These are phyloP conservation scores for Talaromyces wortmannii DNA, from an alignment of 495 filamentous ascomycete species.

Conservation along the genomic window DNA sequence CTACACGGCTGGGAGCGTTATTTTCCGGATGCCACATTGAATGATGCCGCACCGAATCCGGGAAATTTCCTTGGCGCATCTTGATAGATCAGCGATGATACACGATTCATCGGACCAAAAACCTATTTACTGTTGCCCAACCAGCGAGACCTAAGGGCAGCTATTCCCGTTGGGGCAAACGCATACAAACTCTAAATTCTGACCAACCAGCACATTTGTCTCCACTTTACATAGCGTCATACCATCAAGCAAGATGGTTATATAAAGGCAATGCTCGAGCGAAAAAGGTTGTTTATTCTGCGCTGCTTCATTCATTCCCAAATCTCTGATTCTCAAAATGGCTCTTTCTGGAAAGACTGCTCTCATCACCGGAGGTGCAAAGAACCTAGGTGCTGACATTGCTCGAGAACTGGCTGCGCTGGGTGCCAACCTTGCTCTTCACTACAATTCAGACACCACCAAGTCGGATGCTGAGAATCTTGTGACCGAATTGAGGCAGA, in stretches of 20 bases:
- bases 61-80: conserved; percentile 21
- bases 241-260: not conserved
- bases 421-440: conserved; percentile 24
- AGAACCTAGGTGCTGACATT: conserved; percentile 26
- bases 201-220: not conserved
- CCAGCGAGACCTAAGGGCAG: not conserved
- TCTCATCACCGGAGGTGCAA: conserved; percentile 38
- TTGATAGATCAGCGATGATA: conserved; percentile 1
- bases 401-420: conserved; percentile 17
- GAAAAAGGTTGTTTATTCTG: not conserved
- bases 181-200: conserved; percentile 9
- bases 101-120: not conserved
- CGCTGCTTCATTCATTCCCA: not conserved
- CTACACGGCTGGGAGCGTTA: conserved; percentile 16
- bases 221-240: not conserved
- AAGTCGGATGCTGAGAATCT: conserved; percentile 17
- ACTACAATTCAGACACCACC: conserved; percentile 22
- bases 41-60: conserved; percentile 14
- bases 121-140: not conserved
- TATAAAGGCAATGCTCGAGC: not conserved
- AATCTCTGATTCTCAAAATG: conserved; percentile 5
- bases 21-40: conserved; percentile 12
- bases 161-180: conserved; percentile 7
- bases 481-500: conserved; percentile 19
- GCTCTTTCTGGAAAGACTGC: conserved; percentile 37